Base-by-base conservation (phyloP, 176 grass and related monocot species). In the Themeda triandra region DNA sequence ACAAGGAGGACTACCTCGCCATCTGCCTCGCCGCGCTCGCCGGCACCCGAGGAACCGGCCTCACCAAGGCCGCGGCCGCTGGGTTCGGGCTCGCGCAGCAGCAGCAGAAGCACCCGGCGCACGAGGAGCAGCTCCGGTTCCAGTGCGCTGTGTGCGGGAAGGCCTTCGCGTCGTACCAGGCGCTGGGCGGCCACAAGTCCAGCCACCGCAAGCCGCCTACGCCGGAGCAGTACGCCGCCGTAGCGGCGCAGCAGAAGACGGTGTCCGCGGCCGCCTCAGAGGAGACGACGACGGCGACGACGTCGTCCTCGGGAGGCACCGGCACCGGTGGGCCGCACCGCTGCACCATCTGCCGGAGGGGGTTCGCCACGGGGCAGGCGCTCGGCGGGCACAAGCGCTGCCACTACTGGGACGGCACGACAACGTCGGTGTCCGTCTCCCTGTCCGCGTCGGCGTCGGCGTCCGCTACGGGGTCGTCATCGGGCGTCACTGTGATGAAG, bases 371-470 rank as follows among this genome's bases (percentile, higher is more conserved):
- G 0, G 94, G 94, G 13, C 94, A 97, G 84, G 94, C 92, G 30
- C 94, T 97, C 44, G 94, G 94, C 11, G 94, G 94, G 1, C 94
- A 97, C 92, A 97, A 97, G 90, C 90, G 94, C 23, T 92, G 88
- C 77, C 94, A 97, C 83, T 94, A 97, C 80, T 94, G 85, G 83
- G 94, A 94, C 29, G 90, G 83, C 27, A 35, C 82, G 13, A 28
- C 39, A 10, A 28, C 82, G 15, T 83, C 89, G 21, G 83, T 75
- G 45, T 87, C 87, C 0, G 56, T 75, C 51, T 76, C 88, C 39
- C 4, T 82, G 3, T 86, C 92, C 1, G 60, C 35, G 14, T 90
- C 89, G 4, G 59, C 45, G 14, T 77, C 82, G 19, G 66, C 73
- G 1, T 60, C 78, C 2, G 46, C 44, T 31, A 81, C 65, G 7